phyloP scores from a whole-genome alignment of 2,329 filamentous ascomycete genomes.

The Alternaria panax region DNA sequence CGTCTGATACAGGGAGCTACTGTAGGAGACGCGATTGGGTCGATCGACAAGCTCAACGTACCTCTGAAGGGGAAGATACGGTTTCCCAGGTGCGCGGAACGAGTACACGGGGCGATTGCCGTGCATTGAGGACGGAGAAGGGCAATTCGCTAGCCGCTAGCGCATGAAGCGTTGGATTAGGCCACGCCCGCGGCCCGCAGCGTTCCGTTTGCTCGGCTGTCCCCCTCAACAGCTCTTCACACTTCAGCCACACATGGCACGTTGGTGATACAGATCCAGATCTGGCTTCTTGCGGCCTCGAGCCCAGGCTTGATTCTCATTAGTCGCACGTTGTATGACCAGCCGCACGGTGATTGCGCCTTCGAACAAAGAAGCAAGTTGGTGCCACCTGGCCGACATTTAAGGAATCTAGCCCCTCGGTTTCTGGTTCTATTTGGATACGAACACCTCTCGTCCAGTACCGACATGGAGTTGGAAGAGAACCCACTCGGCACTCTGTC shows the following conservation, averaged over 20 bases:
- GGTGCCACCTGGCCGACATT: background rate
- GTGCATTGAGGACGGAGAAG: background rate
- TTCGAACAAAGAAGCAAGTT: background rate
- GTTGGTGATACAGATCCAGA: background rate
- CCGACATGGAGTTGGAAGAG: background rate
- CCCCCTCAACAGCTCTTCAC: constrained; percentile 2
- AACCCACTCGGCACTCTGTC: constrained; percentile 2
- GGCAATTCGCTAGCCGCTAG: constrained; percentile 1
- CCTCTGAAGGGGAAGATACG: background rate
- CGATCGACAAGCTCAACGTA: background rate
- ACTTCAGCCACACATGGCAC: background rate
- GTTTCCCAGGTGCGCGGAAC: background rate
- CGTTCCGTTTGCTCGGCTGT: constrained; percentile 5
- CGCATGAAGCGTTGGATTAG: background rate
- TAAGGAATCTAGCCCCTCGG: background rate
- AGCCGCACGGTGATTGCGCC: background rate
- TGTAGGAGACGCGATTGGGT: background rate
- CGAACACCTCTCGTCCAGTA: background rate
- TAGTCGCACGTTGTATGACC: background rate
- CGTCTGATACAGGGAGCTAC: background rate
- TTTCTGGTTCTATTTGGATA: background rate
- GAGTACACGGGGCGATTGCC: background rate
- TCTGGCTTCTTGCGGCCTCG: background rate
- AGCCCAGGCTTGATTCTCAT: background rate
- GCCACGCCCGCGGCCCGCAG: constrained; percentile 3